These are phyloP conservation scores for Penicillium coffeae DNA, from an alignment of 495 filamentous ascomycete genomes.

Conservation along the genomic window DNA sequence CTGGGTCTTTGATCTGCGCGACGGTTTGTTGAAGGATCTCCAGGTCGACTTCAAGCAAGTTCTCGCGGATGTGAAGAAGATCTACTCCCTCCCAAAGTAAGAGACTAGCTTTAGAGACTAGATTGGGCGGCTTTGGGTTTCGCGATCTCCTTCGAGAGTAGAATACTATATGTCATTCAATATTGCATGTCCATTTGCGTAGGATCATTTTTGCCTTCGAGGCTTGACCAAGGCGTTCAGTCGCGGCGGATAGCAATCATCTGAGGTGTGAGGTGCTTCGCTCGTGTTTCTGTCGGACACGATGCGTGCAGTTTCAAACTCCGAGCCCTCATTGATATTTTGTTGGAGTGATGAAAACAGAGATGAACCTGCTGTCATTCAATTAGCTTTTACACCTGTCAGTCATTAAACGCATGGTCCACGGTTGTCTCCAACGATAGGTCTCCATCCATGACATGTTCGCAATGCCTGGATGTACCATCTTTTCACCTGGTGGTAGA, in stretches of 20 bases:
- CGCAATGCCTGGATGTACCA: slow-evolving; percentile 40
- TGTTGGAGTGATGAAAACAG: slow-evolving; percentile 11
- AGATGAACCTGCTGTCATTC: too few relatives aligned
- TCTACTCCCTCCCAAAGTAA: slow-evolving; percentile 20
- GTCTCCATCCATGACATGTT: slow-evolving; percentile 37
- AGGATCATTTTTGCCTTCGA: too few relatives aligned
- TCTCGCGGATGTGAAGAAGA: slow-evolving; percentile 30
- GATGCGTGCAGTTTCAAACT: slow-evolving; percentile 16
- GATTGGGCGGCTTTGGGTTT: too few relatives aligned
- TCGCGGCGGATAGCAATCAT: too few relatives aligned
- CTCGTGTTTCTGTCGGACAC: slow-evolving; percentile 17
- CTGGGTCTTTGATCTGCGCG: slow-evolving; percentile 58
- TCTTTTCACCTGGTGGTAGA: slow-evolving; percentile 32
- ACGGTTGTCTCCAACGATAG: slow-evolving; percentile 29
- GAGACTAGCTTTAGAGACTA: too few relatives aligned
- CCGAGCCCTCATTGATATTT: slow-evolving; percentile 8
- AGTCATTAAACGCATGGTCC: slow-evolving; percentile 30
- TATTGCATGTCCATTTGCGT: too few relatives aligned
- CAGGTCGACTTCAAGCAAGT: slow-evolving; percentile 34
- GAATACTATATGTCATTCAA: too few relatives aligned
- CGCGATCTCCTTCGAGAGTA: too few relatives aligned
- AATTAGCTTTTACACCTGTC: too few relatives aligned
- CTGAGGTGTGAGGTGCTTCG: slow-evolving; percentile 4
- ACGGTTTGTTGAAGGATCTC: slow-evolving; percentile 54
- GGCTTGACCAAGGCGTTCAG: too few relatives aligned